Evolutionary conservation across 805 yeast species (phyloP), one percentile per base, ranked within the genome.

Genomic region (Allodekkera sacchari): DNA sequence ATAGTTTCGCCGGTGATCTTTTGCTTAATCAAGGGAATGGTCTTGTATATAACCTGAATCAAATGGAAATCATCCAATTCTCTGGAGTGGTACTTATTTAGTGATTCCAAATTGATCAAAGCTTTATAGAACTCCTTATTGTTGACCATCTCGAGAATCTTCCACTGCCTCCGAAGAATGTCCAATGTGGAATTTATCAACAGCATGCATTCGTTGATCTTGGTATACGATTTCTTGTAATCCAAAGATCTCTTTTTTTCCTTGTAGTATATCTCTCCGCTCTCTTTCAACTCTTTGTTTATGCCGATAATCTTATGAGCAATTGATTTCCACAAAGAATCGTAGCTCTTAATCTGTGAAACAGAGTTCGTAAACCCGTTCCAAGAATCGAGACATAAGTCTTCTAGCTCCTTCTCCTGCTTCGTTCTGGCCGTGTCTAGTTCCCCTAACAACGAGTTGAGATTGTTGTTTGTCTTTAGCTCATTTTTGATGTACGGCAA

Each of bases 111-210:
- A 43, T 81, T 73, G 53, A 85, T 84, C 44, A 92, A 70, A 0
- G 96, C 96, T 37, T 82, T 82, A 52, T 84, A 88, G 45, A 83
- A 83, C 44, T 78, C 77, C 45, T 76, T 75, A 37, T 74, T 75
- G 32, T 76, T 71, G 38, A 85, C 80, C 48, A 88, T 62, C 24
- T 83, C 88, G 50, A 85, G 84, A 30, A 87, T 83, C 47, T 77
- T 82, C 56, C 87, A 88, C 11, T 94, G 82, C 43, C 82, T 69
- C 48, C 88, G 95, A 34, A 89, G 64, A 7, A 88, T 88, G 41
- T 81, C 85, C 16, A 88, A 63, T 43, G 94, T 81, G 30, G 77
- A 66, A 33, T 71, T 74, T 22, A 89, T 71, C 14, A 84, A 74
- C 24, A 71, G 66, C 6, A 71, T 71, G 0, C 95, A 79, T 42